phyloP scores from a whole-genome alignment of 352 stramenopile genomes.

The Lagenidium sp. region DNA sequence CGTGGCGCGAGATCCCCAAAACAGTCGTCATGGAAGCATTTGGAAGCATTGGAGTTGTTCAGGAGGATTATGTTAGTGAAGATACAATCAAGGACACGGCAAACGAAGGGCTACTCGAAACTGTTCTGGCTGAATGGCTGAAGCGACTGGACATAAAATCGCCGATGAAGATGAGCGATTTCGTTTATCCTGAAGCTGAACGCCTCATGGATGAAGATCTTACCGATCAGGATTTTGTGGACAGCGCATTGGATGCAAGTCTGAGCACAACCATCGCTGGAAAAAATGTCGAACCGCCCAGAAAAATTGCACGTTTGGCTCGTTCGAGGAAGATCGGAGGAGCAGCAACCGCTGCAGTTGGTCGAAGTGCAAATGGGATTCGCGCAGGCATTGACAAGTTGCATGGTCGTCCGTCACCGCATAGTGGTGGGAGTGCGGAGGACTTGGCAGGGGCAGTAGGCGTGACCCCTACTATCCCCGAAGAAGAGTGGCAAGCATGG shows the following conservation, averaged over 20 bases:
- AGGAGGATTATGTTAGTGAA: slow-evolving; percentile 9
- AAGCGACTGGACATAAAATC: slow-evolving; percentile 39
- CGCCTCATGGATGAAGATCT: slow-evolving; percentile 45
- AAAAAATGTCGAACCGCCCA: slow-evolving; percentile 16
- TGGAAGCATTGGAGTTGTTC: slow-evolving; percentile 19
- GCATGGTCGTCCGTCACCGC: too few relatives aligned
- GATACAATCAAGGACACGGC: neutral
- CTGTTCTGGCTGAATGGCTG: slow-evolving; percentile 34
- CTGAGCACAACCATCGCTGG: slow-evolving; percentile 28
- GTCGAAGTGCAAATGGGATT: slow-evolving; percentile 9
- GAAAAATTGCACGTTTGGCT: slow-evolving; percentile 11
- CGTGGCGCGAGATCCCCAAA: slow-evolving; percentile 47
- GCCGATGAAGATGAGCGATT: slow-evolving; percentile 38
- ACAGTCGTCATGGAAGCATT: slow-evolving; percentile 43
- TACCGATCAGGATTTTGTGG: slow-evolving; percentile 55
- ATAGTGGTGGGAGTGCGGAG: slow-evolving; percentile 5
- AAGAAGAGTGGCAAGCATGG: slow-evolving; percentile 43
- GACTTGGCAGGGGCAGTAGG: slow-evolving; percentile 1
- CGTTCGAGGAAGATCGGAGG: slow-evolving; percentile 8
- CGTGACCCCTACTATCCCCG: slow-evolving; percentile 14
- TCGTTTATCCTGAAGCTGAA: slow-evolving; percentile 33
- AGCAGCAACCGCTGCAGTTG: too few relatives aligned
- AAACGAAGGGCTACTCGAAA: slow-evolving; percentile 21
- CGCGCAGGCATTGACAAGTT: slow-evolving; percentile 8
- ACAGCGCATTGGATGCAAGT: slow-evolving; percentile 36